Base-by-base conservation (phyloP, 31 red algal genomes). In the Asparagopsis taxiformis region DNA sequence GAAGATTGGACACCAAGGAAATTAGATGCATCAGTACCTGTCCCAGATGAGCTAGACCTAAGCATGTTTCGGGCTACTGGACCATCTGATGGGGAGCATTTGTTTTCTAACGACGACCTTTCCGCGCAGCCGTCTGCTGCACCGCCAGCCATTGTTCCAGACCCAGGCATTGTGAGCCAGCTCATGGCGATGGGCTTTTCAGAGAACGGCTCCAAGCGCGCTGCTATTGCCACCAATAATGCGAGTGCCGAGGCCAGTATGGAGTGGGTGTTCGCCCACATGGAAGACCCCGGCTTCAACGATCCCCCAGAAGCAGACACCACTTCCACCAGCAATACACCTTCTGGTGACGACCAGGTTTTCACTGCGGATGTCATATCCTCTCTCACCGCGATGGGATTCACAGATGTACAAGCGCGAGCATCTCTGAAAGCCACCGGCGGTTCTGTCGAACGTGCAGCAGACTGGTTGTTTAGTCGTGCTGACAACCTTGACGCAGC, bases 401-500 rank as follows among this genome's bases (percentile, higher is more conserved):
- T 93, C 55, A 92, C 38, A 35, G 78, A 72, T 4, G 32, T 23
- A 34, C 79, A 93, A 49, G 95, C 95, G 2, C 62, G 70, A 35
- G 90, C 80, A 6, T 90, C 95, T 0, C 44, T 98, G 49, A 50
- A 33, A 1, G 74, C 71, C 4, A 86, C 68, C 16, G 72, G 70
- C 20, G 57, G 68, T 29, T 79, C 80, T 8, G 54, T 90, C 1
- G 84, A 93, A 65, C 84, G 95, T 21, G 95, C 95, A 24, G 80
- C 88, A 16, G 95, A 98, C 61, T 98, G 95, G 95, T 70, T 98
- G 60, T 90, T 98, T 55, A 84, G 65, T 62, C 78, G 82, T 33
- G 51, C 66, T 26, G 79, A 87, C 33, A 60, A 80, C 39, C 24
- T 86, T 15, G 62, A 59, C 15, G 53, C 61, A 44, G 72, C 72